phyloP scores from a whole-genome alignment of 768 basidiomycete genomes.

The Obba rivulosa region DNA sequence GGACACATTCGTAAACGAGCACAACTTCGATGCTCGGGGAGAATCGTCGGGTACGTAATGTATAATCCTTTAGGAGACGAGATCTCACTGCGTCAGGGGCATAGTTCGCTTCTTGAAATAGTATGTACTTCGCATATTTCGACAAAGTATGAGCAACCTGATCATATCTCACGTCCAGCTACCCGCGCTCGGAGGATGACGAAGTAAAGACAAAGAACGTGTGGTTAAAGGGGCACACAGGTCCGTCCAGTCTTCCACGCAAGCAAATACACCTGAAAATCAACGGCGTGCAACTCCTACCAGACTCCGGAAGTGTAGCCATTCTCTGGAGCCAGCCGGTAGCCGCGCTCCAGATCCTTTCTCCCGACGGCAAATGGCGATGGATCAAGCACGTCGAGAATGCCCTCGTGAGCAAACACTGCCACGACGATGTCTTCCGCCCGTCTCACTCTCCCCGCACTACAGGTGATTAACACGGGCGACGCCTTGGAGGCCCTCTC shows the following conservation, averaged over 20 bases:
- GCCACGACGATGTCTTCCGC: not conserved
- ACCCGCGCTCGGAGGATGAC: constrained; percentile 29
- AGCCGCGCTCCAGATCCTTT: constrained; percentile 51
- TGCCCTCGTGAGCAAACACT: constrained; percentile 37
- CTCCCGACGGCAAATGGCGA: constrained; percentile 46
- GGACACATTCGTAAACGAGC: constrained; percentile 25
- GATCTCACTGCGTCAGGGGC: too few species aligned
- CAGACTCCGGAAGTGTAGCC: constrained; percentile 32
- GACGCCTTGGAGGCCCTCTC: constrained; percentile 57
- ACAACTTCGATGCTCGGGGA: constrained; percentile 20
- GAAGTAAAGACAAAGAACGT: constrained; percentile 26
- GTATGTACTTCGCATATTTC: constrained; percentile 31
- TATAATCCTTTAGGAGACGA: not conserved
- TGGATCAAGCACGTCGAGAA: constrained; percentile 57
- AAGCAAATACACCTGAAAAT: too few species aligned
- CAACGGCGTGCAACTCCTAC: too few species aligned
- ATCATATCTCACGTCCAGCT: constrained; percentile 12
- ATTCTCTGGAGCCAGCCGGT: constrained; percentile 61
- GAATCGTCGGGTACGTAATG: constrained; percentile 23
- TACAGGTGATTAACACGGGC: constrained; percentile 44
- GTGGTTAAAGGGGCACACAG: constrained; percentile 34
- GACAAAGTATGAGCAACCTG: not conserved
- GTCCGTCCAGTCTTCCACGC: constrained; percentile 6
- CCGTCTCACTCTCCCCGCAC: not conserved
- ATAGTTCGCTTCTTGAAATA: constrained; percentile 67